A percentile compares a stretch with the other conserved stretches of the same genome.
phyloP scores from a whole-genome alignment of 2,329 filamentous ascomycete genomes.

The Scytalidium lignicola region DNA sequence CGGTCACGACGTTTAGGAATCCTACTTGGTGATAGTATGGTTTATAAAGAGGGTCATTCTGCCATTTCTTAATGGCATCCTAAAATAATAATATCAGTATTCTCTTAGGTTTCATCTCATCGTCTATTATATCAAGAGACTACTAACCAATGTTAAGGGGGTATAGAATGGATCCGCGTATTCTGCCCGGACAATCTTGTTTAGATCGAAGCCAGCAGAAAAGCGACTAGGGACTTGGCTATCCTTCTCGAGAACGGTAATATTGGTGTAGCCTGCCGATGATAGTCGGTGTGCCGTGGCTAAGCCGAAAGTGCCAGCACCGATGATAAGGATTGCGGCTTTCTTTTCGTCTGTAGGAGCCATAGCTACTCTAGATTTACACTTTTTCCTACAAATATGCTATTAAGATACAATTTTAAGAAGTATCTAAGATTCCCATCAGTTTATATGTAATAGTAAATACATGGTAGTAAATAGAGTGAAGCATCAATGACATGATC shows the following conservation, averaged over 20 bases:
- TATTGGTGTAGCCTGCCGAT: not conserved
- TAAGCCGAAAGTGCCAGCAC: not conserved
- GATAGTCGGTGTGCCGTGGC: not conserved
- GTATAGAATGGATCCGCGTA: conserved; percentile 55
- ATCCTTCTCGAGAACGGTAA: not conserved
- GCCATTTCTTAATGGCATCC: conserved; percentile 42
- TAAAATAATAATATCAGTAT: conserved; percentile 12
- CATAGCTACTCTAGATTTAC: not conserved
- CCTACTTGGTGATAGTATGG: conserved; percentile 43
- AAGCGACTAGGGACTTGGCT: conserved; percentile 17
- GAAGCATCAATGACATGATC: not conserved
- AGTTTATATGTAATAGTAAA: not conserved
- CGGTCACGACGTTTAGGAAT: conserved; percentile 34
- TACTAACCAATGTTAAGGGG: not conserved
- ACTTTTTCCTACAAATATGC: not conserved
- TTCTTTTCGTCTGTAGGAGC: not conserved
- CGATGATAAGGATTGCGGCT: not conserved
- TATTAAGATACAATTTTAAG: not conserved
- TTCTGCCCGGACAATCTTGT: conserved; percentile 55
- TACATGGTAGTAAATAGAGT: not conserved
- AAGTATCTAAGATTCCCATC: not conserved
- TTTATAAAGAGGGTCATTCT: conserved; percentile 35
- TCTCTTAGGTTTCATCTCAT: not conserved
- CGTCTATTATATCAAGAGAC: not conserved
- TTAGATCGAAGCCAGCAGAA: conserved; percentile 53